These are phyloP conservation scores for Penicillium sp. DNA, from an alignment of 2,329 filamentous ascomycete species.

Conservation along the genomic window DNA sequence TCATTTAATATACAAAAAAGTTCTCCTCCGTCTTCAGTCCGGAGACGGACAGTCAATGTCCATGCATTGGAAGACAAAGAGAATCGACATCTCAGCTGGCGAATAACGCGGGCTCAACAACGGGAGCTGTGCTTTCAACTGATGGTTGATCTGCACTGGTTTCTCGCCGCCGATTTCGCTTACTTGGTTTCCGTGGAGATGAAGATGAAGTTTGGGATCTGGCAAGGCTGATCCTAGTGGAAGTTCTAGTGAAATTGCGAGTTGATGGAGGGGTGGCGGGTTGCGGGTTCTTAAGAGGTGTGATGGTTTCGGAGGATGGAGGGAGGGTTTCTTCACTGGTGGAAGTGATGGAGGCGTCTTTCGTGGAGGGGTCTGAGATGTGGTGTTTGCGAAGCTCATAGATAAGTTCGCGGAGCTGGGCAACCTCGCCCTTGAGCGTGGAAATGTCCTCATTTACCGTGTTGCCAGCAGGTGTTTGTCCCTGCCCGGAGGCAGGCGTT, in stretches of 20 bases:
- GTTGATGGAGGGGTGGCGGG: slow-evolving; percentile 2
- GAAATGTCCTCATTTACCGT: slow-evolving; percentile 28
- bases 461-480: not conserved
- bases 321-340: slow-evolving; percentile 8
- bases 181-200: not conserved
- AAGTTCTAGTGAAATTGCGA: slow-evolving; percentile 18
- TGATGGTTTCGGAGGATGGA: not conserved
- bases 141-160: not conserved
- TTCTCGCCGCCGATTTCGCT: slow-evolving; percentile 1
- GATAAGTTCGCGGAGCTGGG: slow-evolving; percentile 32
- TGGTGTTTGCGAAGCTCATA: slow-evolving; percentile 28
- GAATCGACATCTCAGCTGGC: not conserved
- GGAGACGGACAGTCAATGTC: not conserved
- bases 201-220: not conserved
- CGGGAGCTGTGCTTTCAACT: not conserved
- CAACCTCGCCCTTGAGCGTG: slow-evolving; percentile 31
- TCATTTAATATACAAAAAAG: slow-evolving; percentile 12
- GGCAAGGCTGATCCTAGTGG: slow-evolving; percentile 8
- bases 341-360: slow-evolving; percentile 5
- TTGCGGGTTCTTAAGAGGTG: not conserved
- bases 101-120: not conserved
- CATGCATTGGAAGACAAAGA: not conserved
- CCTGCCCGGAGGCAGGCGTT: not conserved
- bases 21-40: not conserved
- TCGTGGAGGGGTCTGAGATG: slow-evolving; percentile 13